Base-by-base conservation (phyloP, 2,329 filamentous ascomycete species). In the Ustilaginoidea virens region DNA sequence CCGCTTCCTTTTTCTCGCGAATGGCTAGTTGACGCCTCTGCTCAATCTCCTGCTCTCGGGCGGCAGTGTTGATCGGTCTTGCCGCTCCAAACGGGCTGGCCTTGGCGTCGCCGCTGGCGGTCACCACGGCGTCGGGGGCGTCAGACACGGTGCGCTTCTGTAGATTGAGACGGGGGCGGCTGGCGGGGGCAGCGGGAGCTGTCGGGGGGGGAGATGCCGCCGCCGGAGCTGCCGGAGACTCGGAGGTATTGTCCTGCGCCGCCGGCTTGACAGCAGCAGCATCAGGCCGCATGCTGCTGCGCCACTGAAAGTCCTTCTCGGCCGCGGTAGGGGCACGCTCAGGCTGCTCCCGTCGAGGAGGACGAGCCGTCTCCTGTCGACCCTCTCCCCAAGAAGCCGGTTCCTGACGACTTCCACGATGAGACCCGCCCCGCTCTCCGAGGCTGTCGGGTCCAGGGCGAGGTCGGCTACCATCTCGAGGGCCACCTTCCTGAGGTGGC, bases 281-380 rank as follows among this genome's bases (percentile, higher is more conserved):
- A 44, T 92, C 86, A n/a, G 87, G 82, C 41, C 74, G 79, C 86
- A 96, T 96, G 55, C 70, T 80, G 40, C 69, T 66, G 44, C 90
- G 79, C 90, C 90, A 98, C 56, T 92, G 76, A 58, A 75, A 92
- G 51, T 96, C 90, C 47, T 81, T 72, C 35, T 98, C 90, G 28
- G 90, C 80, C 23, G 90, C 90, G 32, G 81, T 96, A 14, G 80
- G 80, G 28, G 66, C 66, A 42, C 81, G 71, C 49, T 66, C 66
- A 9, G 75, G 66, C 37, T 75, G 71, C 41, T 86, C 80, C 43
- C 78, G 74, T 46, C 80, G 72, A 23, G 83, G 81, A 36, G 81
- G 80, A 37, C 82, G 72, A 15, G 82, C 83, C 17, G 79, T 80
- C 37, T 85, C 80, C 47, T 80, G 74, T 34, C 66, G 63, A 27